phyloP scores from a whole-genome alignment of 2,329 filamentous ascomycete species.

The Gnomoniopsis sp. region DNA sequence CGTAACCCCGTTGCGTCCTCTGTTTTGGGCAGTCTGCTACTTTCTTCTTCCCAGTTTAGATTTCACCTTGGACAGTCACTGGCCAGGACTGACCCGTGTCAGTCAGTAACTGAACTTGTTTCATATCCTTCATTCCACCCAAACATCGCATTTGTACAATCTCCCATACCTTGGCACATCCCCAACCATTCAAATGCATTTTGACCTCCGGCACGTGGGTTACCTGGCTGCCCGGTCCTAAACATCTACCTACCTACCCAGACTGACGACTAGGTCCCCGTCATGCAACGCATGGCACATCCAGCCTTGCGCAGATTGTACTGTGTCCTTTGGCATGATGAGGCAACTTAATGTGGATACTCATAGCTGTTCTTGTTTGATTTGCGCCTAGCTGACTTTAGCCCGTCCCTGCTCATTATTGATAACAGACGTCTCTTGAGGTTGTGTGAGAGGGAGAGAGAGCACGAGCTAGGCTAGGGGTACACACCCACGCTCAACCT shows the following conservation, averaged over 20 bases:
- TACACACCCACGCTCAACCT: neutral
- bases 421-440: neutral
- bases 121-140: neutral
- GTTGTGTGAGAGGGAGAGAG: too few relatives aligned
- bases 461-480: neutral
- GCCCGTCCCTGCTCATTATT: neutral
- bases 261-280: neutral
- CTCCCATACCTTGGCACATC: neutral
- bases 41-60: neutral
- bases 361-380: too few relatives aligned
- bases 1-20: too few relatives aligned
- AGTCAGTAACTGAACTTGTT: neutral
- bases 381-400: too few relatives aligned
- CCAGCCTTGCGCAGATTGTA: too few relatives aligned
- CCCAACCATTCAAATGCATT: neutral
- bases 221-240: neutral
- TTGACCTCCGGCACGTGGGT: neutral
- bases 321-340: too few relatives aligned
- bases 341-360: too few relatives aligned
- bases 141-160: constrained; percentile 8
- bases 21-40: neutral
- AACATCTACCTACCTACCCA: neutral
- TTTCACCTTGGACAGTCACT: neutral
- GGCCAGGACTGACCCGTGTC: neutral
- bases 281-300: too few relatives aligned